A percentile compares a stretch with the other conserved stretches of the same genome.
Conservation (phyloP, 192 early-diverging fungal genomes). For the Coemansia sp. region DNA sequence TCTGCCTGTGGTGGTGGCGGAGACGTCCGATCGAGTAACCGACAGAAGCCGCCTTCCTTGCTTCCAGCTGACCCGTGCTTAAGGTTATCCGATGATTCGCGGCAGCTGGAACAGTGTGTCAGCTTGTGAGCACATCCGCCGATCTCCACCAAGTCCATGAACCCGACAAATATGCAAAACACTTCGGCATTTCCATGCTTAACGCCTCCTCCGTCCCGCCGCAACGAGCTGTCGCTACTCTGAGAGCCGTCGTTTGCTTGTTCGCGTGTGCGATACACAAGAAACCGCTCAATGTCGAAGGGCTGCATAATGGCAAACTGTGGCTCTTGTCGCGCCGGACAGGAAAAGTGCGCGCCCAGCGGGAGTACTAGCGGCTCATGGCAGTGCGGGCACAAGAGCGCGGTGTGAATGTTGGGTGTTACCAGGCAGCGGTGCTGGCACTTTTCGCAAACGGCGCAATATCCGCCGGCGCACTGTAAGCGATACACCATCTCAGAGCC, state of each 20-base stretch:
- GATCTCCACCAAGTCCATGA: constrained; percentile 21
- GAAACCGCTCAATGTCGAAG: constrained; percentile 42
- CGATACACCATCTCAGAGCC: constrained; percentile 16
- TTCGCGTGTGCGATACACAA: constrained; percentile 11
- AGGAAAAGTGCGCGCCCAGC: constrained; percentile 46
- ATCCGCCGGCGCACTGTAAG: constrained; percentile 29
- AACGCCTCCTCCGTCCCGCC: neutral
- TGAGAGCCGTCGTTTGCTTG: constrained; percentile 2
- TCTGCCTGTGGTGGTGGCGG: neutral
- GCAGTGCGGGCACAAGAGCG: constrained; percentile 38
- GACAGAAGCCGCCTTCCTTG: neutral
- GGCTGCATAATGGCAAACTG: constrained; percentile 41
- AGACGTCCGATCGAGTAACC: neutral
- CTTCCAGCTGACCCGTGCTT: neutral
- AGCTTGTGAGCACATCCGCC: constrained; percentile 1
- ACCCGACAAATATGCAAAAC: constrained; percentile 25
- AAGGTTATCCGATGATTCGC: neutral
- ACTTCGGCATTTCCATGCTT: neutral
- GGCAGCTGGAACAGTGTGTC: constrained; percentile 8
- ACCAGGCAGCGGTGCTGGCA: constrained; percentile 41
- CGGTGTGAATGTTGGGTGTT: constrained; percentile 34
- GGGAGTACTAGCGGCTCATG: constrained; percentile 30
- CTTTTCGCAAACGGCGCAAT: constrained; percentile 29
- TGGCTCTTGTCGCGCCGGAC: constrained; percentile 28
- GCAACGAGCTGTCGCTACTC: constrained; percentile 1